Conservation (phyloP, 2,329 filamentous ascomycete genomes). For the Fusarium sp. region DNA sequence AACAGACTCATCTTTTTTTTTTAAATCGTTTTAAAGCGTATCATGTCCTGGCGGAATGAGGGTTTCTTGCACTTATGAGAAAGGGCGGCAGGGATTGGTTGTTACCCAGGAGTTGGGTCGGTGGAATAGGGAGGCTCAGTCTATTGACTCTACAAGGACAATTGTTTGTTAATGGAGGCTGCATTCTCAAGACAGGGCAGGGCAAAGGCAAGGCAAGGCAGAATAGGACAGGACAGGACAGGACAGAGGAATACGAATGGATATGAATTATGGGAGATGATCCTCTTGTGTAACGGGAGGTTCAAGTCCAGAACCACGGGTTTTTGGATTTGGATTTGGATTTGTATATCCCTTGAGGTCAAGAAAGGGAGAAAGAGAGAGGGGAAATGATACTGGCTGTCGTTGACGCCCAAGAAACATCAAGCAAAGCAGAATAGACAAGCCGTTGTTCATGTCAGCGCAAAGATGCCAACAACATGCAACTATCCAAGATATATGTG, state of each 20-base stretch:
- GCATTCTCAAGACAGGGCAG: constrained; percentile 32
- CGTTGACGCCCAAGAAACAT: not conserved
- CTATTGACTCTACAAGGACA: constrained; percentile 11
- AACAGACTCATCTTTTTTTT: constrained; percentile 34
- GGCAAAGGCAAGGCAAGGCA: constrained; percentile 1
- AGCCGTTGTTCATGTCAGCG: constrained; percentile 21
- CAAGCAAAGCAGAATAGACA: constrained; percentile 21
- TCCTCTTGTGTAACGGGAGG: not conserved
- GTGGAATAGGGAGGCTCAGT: constrained; percentile 24
- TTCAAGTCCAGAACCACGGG: not conserved
- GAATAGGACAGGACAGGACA: not conserved
- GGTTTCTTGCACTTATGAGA: constrained; percentile 20
- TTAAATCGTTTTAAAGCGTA: constrained; percentile 25
- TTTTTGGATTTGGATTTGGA: too few relatives aligned
- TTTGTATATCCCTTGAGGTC: not conserved
- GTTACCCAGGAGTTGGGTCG: constrained; percentile 11
- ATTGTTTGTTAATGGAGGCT: constrained; percentile 22
- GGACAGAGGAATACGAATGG: constrained; percentile 22
- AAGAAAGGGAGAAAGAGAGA: not conserved
- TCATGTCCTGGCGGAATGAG: constrained; percentile 16
- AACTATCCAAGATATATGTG: not conserved
- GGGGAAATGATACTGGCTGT: constrained; percentile 12
- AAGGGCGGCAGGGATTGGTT: constrained; percentile 18
- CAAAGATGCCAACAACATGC: not conserved
- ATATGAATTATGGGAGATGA: constrained; percentile 15